Base-by-base conservation (phyloP, 2,329 filamentous ascomycete genomes). In the Falciphora oryzae region DNA sequence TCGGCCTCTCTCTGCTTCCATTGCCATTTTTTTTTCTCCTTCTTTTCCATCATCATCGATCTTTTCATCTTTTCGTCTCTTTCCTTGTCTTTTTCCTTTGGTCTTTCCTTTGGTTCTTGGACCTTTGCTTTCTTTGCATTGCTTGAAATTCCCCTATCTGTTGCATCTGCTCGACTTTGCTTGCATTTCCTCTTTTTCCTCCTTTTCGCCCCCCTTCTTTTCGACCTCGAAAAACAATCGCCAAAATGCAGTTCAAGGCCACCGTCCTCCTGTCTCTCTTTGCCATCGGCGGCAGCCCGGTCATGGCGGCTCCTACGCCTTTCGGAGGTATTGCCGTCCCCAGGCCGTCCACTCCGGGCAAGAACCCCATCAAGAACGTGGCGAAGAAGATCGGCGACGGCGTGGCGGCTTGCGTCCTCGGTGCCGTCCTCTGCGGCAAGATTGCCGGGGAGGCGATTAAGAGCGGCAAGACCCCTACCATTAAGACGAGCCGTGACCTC, bases 161-260 rank as follows among this genome's bases (percentile, higher is more conserved):
- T 53, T 53, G 44, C 44, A 53, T 53, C 44, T n/a, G 44, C 44
- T 53, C 44, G 22, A n/a, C 22, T 53, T n/a, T 53, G 18, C 18
- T 6, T 44, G 4, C 44, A 10, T 11, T n/a, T n/a, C 44, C 44
- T n/a, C 8, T 2, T 18, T 10, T n/a, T n/a, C 8, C 3, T 53
- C 16, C 10, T 11, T n/a, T 1, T n/a, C 3, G 8, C n/a, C 44
- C 1, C 8, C 6, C 13, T 18, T 44, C 16, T 11, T 53, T 53
- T 53, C 44, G 18, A 53, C 44, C 44, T 11, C 18, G 67, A n/a
- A n/a, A 53, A n/a, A 50, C 18, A n/a, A 53, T 22, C 44, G 44
- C 44, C 44, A 53, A 53, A 10, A 53, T 53, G 44, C 44, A 53
- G 44, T 53, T 53, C 44, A 53, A 7, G 18, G 22, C 22, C 44